Percentiles rank a stretch among this genome's conserved stretches.
These are phyloP conservation scores for Xylaria sp. DNA, from an alignment of 2,329 filamentous ascomycete genomes.

Conservation along the genomic window DNA sequence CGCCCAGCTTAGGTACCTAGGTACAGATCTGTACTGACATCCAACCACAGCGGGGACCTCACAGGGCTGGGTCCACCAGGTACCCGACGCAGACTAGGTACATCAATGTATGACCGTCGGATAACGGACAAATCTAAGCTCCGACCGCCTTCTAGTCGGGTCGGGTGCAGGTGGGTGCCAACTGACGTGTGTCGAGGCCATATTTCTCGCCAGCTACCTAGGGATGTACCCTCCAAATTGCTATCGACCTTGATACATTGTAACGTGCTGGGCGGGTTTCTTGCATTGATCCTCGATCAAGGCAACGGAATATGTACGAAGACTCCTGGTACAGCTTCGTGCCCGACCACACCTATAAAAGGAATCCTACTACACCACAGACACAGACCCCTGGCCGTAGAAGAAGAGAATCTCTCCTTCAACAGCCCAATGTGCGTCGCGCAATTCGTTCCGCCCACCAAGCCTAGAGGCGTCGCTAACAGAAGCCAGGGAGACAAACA, in stretches of 20 bases:
- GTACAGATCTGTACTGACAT: too few species aligned
- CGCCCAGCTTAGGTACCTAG: neutral
- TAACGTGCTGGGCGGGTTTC: neutral
- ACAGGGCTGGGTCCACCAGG: too few species aligned
- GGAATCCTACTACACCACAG: conserved; percentile 47
- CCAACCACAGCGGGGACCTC: too few species aligned
- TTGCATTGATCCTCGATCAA: neutral
- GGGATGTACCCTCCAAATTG: neutral
- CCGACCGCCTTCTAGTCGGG: conserved; percentile 3
- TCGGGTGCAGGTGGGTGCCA: neutral
- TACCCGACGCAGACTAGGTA: too few species aligned
- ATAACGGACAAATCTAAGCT: conserved; percentile 7
- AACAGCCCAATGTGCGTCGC: conserved; percentile 62
- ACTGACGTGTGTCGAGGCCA: conserved; percentile 8
- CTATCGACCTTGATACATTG: neutral
- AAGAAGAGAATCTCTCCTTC: conserved; percentile 70
- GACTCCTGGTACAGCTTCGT: conserved; percentile 84
- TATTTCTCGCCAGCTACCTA: neutral
- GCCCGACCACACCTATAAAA: conserved; percentile 60
- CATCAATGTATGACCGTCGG: too few species aligned
- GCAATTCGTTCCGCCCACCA: conserved; percentile 19
- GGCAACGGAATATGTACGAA: conserved; percentile 66
- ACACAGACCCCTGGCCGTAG: conserved; percentile 56
- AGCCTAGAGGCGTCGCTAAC: conserved; percentile 14
- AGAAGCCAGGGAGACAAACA: conserved; percentile 55